These are phyloP conservation scores for Thermothielavioides terrestris DNA, from an alignment of 495 filamentous ascomycete species.

Conservation along the genomic window DNA sequence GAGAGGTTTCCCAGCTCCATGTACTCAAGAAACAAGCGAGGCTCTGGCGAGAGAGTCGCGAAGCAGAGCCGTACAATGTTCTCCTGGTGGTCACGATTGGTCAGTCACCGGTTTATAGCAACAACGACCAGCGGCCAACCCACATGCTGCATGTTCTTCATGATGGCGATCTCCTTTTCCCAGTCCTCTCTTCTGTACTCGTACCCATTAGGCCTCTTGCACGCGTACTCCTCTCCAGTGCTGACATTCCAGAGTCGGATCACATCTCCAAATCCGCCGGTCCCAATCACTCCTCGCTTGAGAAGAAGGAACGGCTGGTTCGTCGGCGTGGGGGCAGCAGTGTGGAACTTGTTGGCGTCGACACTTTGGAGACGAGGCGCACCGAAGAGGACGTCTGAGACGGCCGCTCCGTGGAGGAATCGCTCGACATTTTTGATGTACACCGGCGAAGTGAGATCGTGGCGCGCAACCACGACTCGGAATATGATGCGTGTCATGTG, in stretches of 20 bases:
- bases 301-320: not conserved
- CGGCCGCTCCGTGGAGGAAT: not conserved
- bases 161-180: not conserved
- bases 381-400: not conserved
- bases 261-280: not conserved
- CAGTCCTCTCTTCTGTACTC: not conserved
- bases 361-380: not conserved
- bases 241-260: not conserved
- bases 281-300: not conserved
- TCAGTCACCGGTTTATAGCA: not conserved
- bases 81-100: not conserved
- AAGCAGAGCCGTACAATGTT: not conserved
- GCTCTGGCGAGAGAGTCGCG: not conserved
- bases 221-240: not conserved
- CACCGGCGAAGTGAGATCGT: not conserved
- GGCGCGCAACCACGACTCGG: not conserved
- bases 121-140: not conserved
- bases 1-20: not conserved
- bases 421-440: not conserved
- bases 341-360: not conserved
- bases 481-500: too few relatives aligned
- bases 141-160: not conserved
- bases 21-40: not conserved
- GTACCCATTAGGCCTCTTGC: not conserved
- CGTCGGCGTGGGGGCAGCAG: not conserved